Conservation (phyloP, 2,329 filamentous ascomycete species). For the Fusarium palustre region DNA sequence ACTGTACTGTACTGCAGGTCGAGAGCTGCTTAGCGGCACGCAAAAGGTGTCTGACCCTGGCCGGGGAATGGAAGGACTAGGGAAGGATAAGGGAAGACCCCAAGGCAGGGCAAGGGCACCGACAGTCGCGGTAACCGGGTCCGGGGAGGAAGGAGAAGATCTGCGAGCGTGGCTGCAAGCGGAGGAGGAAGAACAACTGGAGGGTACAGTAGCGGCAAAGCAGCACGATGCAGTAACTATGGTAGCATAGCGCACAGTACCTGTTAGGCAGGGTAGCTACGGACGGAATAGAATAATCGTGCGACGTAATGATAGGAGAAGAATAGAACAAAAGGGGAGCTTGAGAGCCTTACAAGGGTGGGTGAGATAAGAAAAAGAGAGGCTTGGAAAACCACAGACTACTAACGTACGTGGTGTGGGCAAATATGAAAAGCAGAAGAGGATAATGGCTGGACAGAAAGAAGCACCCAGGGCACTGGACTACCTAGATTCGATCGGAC, state of each 20-base stretch:
- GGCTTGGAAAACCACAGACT: background rate
- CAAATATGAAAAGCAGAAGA: constrained; percentile 11
- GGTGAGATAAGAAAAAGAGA: constrained; percentile 2
- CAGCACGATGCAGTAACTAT: background rate
- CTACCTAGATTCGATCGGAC: constrained; percentile 2
- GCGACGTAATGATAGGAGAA: constrained; percentile 24
- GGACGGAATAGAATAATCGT: constrained; percentile 23
- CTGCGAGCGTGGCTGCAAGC: constrained; percentile 45
- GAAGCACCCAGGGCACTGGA: background rate
- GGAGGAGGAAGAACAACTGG: constrained; percentile 38
- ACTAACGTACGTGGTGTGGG: background rate
- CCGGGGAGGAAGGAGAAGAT: constrained; percentile 42
- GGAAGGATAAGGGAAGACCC: constrained; percentile 40
- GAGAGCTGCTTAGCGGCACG: constrained; percentile 41
- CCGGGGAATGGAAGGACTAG: constrained; percentile 41
- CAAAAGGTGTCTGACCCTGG: constrained; percentile 41
- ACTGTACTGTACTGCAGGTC: constrained; percentile 28
- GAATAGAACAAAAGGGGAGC: background rate
- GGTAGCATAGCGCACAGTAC: background rate
- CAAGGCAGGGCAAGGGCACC: constrained; percentile 35
- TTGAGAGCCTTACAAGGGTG: background rate
- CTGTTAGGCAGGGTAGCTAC: background rate
- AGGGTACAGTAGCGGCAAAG: constrained; percentile 10
- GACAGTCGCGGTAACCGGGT: constrained; percentile 42
- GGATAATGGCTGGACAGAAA: background rate